These are phyloP conservation scores for Cadophora sp. DNA, from an alignment of 2,329 filamentous ascomycete genomes.

Conservation along the genomic window DNA sequence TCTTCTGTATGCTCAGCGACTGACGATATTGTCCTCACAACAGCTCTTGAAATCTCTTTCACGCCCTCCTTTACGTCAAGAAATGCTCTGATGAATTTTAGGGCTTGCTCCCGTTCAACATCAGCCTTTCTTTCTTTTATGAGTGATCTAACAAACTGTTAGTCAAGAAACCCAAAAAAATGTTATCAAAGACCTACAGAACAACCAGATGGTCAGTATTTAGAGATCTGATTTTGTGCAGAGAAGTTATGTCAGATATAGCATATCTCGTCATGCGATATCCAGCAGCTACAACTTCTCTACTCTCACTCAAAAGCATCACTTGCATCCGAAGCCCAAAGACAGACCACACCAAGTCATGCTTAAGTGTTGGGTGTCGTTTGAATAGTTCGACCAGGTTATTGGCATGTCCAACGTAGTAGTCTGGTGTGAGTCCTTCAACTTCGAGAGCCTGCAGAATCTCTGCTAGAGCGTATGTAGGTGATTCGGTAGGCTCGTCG, in stretches of 20 bases:
- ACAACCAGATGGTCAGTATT: conserved; percentile 95
- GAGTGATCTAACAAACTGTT: conserved; percentile 64
- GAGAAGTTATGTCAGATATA: conserved; percentile 87
- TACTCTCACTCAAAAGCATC: conserved; percentile 93
- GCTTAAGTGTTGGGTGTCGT: conserved; percentile 89
- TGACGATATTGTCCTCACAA: conserved; percentile 88
- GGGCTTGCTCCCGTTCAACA: conserved; percentile 92
- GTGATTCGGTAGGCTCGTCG: conserved; percentile 80
- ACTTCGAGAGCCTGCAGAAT: conserved; percentile 88
- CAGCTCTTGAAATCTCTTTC: conserved; percentile 82
- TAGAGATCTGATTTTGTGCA: conserved; percentile 84
- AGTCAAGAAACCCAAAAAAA: conserved; percentile 22
- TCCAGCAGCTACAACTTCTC: conserved; percentile 93
- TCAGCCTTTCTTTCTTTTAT: conserved; percentile 97
- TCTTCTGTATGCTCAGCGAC: conserved; percentile 78
- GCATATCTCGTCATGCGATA: conserved; percentile 94
- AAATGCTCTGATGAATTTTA: conserved; percentile 96
- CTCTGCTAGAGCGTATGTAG: conserved; percentile 89
- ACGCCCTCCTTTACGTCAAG: conserved; percentile 94
- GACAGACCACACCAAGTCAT: conserved; percentile 94
- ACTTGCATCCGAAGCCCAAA: conserved; percentile 94
- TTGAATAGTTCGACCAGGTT: conserved; percentile 96
- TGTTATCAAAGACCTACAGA: conserved; percentile 52
- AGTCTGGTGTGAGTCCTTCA: conserved; percentile 88
- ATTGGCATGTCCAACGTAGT: conserved; percentile 93